Base-by-base conservation (phyloP, 2,329 filamentous ascomycete genomes). In the Trichoderma guizhouense region DNA sequence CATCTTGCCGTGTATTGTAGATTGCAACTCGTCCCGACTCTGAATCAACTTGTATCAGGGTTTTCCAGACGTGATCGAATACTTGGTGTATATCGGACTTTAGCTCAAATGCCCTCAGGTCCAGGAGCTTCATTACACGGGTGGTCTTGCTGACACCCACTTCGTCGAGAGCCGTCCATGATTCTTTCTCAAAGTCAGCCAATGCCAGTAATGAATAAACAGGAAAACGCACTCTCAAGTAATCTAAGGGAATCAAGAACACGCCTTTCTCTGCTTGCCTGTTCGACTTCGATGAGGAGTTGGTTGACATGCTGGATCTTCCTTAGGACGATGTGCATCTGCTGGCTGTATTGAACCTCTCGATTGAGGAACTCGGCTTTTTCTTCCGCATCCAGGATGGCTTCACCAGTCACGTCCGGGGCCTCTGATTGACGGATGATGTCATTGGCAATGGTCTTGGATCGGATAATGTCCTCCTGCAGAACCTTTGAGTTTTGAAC, bases 391-490 rank as follows among this genome's bases (percentile, higher is more conserved):
- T 89, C 84, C 34, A 85, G 78, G 47, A 87, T 84, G 2, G 84
- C 80, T 74, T 87, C 83, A 3, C 88, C 88, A 0, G 86, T 87
- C 1, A 85, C 81, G 64, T 84, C 84, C 1, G 87, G 87, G 2
- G 85, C 88, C 77, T 95, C 92, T 67, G 94, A 91, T 77, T 94
- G 89, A 58, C 90, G 88, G 6, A 95, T 88, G 72, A 98, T 97
- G 72, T 94, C 90, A 77, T 91, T 91, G 26, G 95, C 94, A 43
- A 94, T 90, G 18, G 89, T 87, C 77, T 93, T 91, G 28, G 94
- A 95, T 61, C 89, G 88, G 77, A 93, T 89, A 75, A 98, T 95
- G 78, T 98, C 95, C 73, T 91, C 88, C 80, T 97, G 93, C 8
- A 98, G 88, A 67, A 91, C 89, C 81, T 93, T 93, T 62, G 95